Evolutionary conservation across 495 filamentous ascomycete genomes (phyloP).

Genomic region (Penicillium angulare): DNA sequence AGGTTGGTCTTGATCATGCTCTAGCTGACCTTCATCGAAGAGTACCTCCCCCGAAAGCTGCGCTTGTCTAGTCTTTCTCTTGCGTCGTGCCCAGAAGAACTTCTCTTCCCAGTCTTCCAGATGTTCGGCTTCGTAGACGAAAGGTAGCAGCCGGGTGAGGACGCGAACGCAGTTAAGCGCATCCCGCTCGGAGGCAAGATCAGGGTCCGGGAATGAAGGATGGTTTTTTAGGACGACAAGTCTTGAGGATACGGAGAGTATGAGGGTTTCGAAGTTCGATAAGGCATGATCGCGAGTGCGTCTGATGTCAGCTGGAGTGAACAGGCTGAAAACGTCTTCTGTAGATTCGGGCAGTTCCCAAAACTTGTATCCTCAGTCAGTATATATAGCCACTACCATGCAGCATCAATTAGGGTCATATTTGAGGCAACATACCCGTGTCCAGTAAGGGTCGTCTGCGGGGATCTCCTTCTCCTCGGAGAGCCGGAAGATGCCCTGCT

Average conservation of each 20-base stretch:
- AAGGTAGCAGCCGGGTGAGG: slow-evolving; percentile 87
- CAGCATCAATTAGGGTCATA: not conserved
- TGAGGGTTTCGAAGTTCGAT: slow-evolving; percentile 87
- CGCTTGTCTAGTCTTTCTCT: slow-evolving; percentile 54
- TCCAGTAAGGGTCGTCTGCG: slow-evolving; percentile 89
- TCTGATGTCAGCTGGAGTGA: slow-evolving; percentile 89
- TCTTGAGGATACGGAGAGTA: slow-evolving; percentile 76
- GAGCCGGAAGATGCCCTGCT: slow-evolving; percentile 96
- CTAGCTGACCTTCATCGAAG: slow-evolving; percentile 71
- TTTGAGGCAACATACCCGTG: slow-evolving; percentile 57
- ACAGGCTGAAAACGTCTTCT: slow-evolving; percentile 96
- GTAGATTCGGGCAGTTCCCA: slow-evolving; percentile 96
- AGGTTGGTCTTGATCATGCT: slow-evolving; percentile 46
- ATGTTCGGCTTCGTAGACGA: slow-evolving; percentile 86
- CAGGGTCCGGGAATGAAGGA: slow-evolving; percentile 83
- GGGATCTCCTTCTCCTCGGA: slow-evolving; percentile 88
- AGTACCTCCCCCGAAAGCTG: slow-evolving; percentile 68
- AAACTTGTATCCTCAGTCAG: slow-evolving; percentile 59
- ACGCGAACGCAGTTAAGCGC: slow-evolving; percentile 93
- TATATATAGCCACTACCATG: not conserved
- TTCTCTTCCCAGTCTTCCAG: slow-evolving; percentile 84
- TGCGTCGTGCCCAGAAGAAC: slow-evolving; percentile 85
- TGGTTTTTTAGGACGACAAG: slow-evolving; percentile 81
- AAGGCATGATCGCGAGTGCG: slow-evolving; percentile 83
- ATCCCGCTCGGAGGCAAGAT: slow-evolving; percentile 85